phyloP scores from a whole-genome alignment of 495 filamentous ascomycete species.

The Bombardia bombarda region DNA sequence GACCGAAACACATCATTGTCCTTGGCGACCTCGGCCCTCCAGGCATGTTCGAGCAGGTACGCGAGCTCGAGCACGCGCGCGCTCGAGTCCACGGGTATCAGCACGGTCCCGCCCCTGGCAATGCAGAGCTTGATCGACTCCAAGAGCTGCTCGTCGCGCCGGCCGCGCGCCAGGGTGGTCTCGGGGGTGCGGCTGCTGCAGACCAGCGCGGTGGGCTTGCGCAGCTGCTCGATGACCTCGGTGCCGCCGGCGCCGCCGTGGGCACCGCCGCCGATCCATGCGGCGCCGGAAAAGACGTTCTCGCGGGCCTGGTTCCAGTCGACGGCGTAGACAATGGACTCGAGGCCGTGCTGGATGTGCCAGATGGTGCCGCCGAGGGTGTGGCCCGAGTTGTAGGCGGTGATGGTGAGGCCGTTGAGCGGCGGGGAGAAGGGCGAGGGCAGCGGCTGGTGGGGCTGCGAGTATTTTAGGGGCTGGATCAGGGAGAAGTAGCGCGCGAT shows the following conservation, averaged over 20 bases:
- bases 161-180: constrained; percentile 57
- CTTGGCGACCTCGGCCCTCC: constrained; percentile 53
- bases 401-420: constrained; percentile 86
- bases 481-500: constrained; percentile 85
- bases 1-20: constrained; percentile 58
- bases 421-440: constrained; percentile 82
- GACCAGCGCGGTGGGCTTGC: constrained; percentile 86
- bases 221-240: constrained; percentile 86
- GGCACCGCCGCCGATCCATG: constrained; percentile 78
- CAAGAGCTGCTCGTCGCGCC: constrained; percentile 77
- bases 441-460: constrained; percentile 83
- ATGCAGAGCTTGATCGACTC: constrained; percentile 72
- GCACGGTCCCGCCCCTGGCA: constrained; percentile 77
- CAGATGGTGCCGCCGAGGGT: constrained; percentile 96
- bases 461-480: constrained; percentile 95
- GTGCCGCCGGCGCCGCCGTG: constrained; percentile 59
- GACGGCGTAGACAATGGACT: constrained; percentile 94
- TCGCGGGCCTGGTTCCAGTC: constrained; percentile 96
- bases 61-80: constrained; percentile 88
- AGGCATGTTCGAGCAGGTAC: constrained; percentile 86
- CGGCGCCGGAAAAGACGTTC: constrained; percentile 85
- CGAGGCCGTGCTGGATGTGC: constrained; percentile 95
- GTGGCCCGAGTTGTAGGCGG: constrained; percentile 93
- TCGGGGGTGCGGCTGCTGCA: constrained; percentile 80
- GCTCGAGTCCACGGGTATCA: constrained; percentile 93